These are phyloP conservation scores for Arabis hirsuta DNA, from an alignment of 345 rosid species.

Conservation along the genomic window DNA sequence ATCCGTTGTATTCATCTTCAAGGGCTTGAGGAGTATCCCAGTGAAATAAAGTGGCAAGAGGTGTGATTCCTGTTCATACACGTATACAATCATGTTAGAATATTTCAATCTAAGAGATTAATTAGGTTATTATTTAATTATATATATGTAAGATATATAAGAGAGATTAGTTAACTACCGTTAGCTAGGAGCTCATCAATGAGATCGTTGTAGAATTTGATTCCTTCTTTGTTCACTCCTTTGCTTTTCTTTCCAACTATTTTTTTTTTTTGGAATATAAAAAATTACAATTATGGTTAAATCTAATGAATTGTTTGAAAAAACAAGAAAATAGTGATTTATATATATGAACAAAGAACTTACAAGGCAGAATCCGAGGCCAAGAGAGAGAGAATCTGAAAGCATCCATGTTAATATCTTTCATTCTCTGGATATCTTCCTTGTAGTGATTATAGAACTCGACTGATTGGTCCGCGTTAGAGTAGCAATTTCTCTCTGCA, in stretches of 20 bases:
- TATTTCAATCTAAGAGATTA: not conserved
- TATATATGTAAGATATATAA: not conserved
- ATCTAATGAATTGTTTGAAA: not conserved
- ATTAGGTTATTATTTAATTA: not conserved
- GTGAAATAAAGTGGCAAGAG: conserved; percentile 61
- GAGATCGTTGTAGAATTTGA: conserved; percentile 53
- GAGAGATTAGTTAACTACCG: conserved; percentile 34
- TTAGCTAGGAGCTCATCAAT: conserved; percentile 57
- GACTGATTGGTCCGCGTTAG: conserved; percentile 43
- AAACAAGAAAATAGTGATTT: not conserved
- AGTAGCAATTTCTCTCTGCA: conserved; percentile 46
- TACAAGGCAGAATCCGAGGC: conserved; percentile 59
- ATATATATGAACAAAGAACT: conserved; percentile 2
- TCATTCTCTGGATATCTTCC: conserved; percentile 51
- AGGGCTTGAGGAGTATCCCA: conserved; percentile 71
- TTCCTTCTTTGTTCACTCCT: conserved; percentile 59
- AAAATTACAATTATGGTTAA: not conserved
- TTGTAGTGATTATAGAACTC: conserved; percentile 49
- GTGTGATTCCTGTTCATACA: conserved; percentile 50
- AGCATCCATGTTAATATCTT: conserved; percentile 50
- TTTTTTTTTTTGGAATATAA: not conserved
- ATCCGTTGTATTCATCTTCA: conserved; percentile 65
- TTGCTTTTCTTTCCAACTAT: conserved; percentile 49
- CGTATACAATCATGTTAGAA: conserved; percentile 1
- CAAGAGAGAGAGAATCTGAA: conserved; percentile 64